Evolutionary conservation across 495 filamentous ascomycete genomes (phyloP).

Genomic region (Aspergillus nanangensis): DNA sequence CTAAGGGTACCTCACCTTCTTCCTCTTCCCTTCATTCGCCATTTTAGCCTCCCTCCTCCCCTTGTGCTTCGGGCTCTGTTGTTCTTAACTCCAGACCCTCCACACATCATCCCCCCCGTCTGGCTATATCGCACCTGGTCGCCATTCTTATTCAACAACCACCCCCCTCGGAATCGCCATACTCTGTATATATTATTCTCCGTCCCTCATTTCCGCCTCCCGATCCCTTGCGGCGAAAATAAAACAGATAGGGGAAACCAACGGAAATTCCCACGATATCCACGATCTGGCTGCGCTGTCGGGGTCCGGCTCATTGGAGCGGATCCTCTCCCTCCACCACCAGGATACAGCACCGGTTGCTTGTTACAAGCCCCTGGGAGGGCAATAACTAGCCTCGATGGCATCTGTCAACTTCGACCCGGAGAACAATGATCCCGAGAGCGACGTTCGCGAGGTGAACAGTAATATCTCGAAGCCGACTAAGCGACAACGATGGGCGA

Average conservation of each 20-base stretch:
- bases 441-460: slow-evolving; percentile 27
- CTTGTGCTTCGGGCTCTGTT: slow-evolving; percentile 3
- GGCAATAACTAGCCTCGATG: slow-evolving; percentile 33
- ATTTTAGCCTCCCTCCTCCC: slow-evolving; percentile 5
- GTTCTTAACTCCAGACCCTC: not conserved
- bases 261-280: not conserved
- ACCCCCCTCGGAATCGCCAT: slow-evolving; percentile 2
- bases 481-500: slow-evolving; percentile 89
- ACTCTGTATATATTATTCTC: not conserved
- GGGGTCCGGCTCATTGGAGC: slow-evolving; percentile 21
- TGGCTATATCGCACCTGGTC: not conserved
- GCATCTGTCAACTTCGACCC: slow-evolving; percentile 29
- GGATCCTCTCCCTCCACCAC: slow-evolving; percentile 24
- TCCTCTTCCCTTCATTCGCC: slow-evolving; percentile 15
- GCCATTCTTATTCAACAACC: too few species aligned
- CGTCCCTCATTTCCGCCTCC: not conserved
- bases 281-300: slow-evolving; percentile 18
- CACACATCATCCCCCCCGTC: not conserved
- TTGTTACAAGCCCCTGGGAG: slow-evolving; percentile 24
- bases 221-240: not conserved
- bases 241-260: slow-evolving; percentile 2
- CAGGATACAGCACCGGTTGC: slow-evolving; percentile 8
- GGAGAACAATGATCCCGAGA: slow-evolving; percentile 17
- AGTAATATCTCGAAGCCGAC: slow-evolving; percentile 55
- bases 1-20: slow-evolving; percentile 9